Conservation (phyloP, 306 rosid genomes). For the Pyrus communis region DNA sequence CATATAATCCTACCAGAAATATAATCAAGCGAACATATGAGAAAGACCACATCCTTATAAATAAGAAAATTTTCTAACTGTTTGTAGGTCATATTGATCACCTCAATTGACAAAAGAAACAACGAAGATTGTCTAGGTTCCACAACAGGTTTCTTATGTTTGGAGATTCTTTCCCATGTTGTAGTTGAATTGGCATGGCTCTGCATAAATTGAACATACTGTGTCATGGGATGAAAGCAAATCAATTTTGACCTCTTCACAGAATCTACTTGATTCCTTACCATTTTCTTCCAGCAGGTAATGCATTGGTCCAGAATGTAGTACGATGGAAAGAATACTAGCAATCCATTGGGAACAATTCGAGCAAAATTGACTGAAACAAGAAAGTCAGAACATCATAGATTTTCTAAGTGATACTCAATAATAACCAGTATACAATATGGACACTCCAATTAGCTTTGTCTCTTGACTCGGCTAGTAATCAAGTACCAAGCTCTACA, state of each 20-base stretch:
- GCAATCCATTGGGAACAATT: slow-evolving; percentile 91
- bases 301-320: slow-evolving; percentile 85
- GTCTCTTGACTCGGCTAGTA: no score
- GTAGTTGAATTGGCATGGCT: slow-evolving; percentile 57
- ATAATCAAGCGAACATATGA: slow-evolving; percentile 8
- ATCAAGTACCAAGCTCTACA: background rate
- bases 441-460: background rate
- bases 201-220: slow-evolving; percentile 35
- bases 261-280: slow-evolving; percentile 22
- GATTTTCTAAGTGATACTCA: slow-evolving; percentile 5
- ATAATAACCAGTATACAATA: background rate
- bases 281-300: slow-evolving; percentile 73
- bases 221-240: slow-evolving; percentile 14
- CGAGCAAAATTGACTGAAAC: slow-evolving; percentile 88
- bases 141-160: slow-evolving; percentile 86
- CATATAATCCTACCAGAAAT: slow-evolving; percentile 68
- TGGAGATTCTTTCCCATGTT: slow-evolving; percentile 91
- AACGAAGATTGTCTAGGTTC: slow-evolving; percentile 87
- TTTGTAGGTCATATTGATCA: slow-evolving; percentile 19
- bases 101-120: slow-evolving; percentile 80
- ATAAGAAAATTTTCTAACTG: slow-evolving; percentile 11
- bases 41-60: slow-evolving; percentile 8
- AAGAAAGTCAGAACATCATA: slow-evolving; percentile 18
- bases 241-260: slow-evolving; percentile 18
- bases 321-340: slow-evolving; percentile 92